Conservation (phyloP, 83 land plant genomes). For the Thuja plicata region DNA sequence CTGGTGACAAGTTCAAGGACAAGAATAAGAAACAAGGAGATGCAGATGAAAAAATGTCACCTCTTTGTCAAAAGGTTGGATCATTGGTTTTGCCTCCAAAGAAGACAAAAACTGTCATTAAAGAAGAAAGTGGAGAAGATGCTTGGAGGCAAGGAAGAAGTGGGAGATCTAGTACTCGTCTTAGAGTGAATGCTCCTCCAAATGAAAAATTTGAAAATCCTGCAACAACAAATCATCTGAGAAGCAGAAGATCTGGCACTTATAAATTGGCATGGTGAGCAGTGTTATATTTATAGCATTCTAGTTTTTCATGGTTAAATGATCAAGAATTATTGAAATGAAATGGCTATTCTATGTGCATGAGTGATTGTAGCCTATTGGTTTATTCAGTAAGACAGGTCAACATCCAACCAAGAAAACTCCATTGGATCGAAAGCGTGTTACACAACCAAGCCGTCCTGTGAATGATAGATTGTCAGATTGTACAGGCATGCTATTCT, state of each 20-base stretch:
- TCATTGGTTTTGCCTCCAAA: conserved; percentile 39
- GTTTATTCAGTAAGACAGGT: conserved; percentile 65
- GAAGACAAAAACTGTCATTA: conserved; percentile 43
- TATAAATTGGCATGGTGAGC: conserved; percentile 74
- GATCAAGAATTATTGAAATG: background rate
- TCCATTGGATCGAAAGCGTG: conserved; percentile 63
- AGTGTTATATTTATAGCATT: background rate
- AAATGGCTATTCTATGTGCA: background rate
- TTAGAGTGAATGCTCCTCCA: conserved; percentile 32
- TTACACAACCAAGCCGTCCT: conserved; percentile 53
- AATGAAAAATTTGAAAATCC: conserved; percentile 64
- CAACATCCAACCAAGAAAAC: conserved; percentile 78
- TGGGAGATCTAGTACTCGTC: conserved; percentile 56
- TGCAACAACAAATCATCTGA: conserved; percentile 58
- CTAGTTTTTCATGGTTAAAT: background rate
- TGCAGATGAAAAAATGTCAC: conserved; percentile 33
- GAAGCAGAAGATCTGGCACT: conserved; percentile 50
- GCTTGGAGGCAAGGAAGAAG: conserved; percentile 93
- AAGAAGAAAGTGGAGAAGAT: conserved; percentile 83
- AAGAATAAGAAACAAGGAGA: conserved; percentile 48
- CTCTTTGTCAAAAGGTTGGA: conserved; percentile 37
- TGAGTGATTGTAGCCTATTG: background rate
- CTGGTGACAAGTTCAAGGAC: conserved; percentile 69
- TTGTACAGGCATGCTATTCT: conserved; percentile 43
- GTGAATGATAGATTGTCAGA: conserved; percentile 39